Percentiles rank a stretch among this genome's conserved stretches.
Conservation (phyloP, 345 rosid species). For the Citrus glauca region DNA sequence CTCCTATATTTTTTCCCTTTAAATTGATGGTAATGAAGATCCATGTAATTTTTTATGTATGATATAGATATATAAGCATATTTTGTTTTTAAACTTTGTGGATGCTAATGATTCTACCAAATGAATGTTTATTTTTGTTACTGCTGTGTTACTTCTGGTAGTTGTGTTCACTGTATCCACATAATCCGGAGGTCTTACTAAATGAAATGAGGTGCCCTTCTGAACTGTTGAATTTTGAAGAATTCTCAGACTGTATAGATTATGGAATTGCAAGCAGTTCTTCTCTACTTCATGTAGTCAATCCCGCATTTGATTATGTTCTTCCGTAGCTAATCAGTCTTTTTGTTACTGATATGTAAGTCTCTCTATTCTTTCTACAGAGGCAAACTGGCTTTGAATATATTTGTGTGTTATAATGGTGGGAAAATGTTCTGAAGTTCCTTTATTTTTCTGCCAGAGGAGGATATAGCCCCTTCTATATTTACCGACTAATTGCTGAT, state of each 20-base stretch:
- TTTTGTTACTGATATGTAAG: conserved; percentile 37
- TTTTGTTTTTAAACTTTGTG: neutral
- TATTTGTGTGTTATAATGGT: neutral
- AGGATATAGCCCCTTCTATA: conserved; percentile 53
- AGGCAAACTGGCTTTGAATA: neutral
- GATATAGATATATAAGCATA: neutral
- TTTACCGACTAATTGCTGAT: conserved; percentile 52
- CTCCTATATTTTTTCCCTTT: neutral
- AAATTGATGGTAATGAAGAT: neutral
- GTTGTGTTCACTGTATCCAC: conserved; percentile 36
- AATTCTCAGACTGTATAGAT: conserved; percentile 44
- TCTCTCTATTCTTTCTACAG: neutral
- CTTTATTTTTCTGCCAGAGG: conserved; percentile 35
- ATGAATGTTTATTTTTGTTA: neutral
- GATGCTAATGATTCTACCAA: neutral
- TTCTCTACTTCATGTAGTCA: conserved; percentile 38
- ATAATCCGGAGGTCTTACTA: conserved; percentile 34
- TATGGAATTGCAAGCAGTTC: conserved; percentile 27
- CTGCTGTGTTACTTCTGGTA: neutral
- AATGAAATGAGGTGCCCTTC: conserved; percentile 42
- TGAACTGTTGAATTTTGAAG: conserved; percentile 41
- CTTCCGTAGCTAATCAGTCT: conserved; percentile 40
- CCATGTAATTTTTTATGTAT: neutral
- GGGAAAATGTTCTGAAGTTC: neutral
- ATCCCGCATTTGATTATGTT: conserved; percentile 42